These are phyloP conservation scores for Aspergillus oerlinghausenensis DNA, from an alignment of 2,329 filamentous ascomycete species.

Conservation along the genomic window DNA sequence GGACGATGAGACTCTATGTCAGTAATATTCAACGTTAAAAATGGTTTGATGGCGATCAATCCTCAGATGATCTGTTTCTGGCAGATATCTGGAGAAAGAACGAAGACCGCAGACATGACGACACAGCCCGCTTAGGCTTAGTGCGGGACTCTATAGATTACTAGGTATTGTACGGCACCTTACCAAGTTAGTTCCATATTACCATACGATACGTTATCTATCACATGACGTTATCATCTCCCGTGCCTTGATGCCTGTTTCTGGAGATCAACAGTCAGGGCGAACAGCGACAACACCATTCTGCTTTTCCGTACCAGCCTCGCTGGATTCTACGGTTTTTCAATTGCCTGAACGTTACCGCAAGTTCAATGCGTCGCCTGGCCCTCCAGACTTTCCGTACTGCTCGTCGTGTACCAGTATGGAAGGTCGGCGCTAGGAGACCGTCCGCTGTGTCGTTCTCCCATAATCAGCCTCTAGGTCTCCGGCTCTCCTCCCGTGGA, in stretches of 20 bases:
- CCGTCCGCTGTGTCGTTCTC: constrained; percentile 33
- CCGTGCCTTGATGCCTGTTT: constrained; percentile 4
- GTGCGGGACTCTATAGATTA: constrained; percentile 9
- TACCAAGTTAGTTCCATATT: constrained; percentile 1
- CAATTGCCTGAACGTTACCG: constrained; percentile 1
- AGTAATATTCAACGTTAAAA: neutral
- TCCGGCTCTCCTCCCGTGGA: constrained; percentile 32
- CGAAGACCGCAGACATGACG: constrained; percentile 27
- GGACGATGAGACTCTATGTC: neutral
- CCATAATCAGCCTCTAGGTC: constrained; percentile 33
- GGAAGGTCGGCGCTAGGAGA: constrained; percentile 38
- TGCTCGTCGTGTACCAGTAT: constrained; percentile 43
- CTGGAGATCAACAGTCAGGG: neutral
- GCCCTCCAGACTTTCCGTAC: constrained; percentile 44
- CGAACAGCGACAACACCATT: neutral
- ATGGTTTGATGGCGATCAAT: neutral
- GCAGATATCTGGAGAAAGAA: neutral
- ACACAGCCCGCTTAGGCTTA: constrained; percentile 24
- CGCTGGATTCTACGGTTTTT: constrained; percentile 7
- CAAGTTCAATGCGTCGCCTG: constrained; percentile 45
- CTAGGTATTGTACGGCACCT: neutral
- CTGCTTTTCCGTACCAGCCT: constrained; percentile 3
- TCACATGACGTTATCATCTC: neutral
- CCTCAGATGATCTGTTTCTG: neutral
- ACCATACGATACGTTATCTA: constrained; percentile 1